Conservation (phyloP, 2,329 filamentous ascomycete genomes). For the Trichophyton verrucosum region DNA sequence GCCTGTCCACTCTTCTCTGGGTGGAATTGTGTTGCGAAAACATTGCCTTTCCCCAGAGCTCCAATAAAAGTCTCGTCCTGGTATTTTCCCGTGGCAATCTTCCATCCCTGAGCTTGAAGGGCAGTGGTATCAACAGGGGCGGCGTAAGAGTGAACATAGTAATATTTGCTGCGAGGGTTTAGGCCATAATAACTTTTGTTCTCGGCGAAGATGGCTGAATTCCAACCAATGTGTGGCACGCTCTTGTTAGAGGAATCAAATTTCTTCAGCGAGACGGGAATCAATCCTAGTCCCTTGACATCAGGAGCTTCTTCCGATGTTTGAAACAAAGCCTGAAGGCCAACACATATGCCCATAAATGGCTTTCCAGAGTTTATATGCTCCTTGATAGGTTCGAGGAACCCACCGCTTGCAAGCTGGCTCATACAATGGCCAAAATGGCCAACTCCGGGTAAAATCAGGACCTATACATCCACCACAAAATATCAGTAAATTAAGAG, state of each 20-base stretch:
- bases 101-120: slow-evolving; percentile 74
- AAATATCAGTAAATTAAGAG: background rate
- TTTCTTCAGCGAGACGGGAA: slow-evolving; percentile 57
- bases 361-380: slow-evolving; percentile 88
- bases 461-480: slow-evolving; percentile 18
- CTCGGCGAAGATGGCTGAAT: slow-evolving; percentile 48
- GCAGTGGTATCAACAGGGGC: slow-evolving; percentile 60
- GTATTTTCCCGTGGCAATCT: slow-evolving; percentile 80
- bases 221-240: slow-evolving; percentile 99
- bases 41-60: slow-evolving; percentile 70
- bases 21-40: slow-evolving; percentile 92
- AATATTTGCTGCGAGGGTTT: slow-evolving; percentile 77
- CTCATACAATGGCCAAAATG: slow-evolving; percentile 94
- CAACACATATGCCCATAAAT: slow-evolving; percentile 96
- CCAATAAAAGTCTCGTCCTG: slow-evolving; percentile 83
- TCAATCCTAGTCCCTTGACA: slow-evolving; percentile 61
- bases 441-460: slow-evolving; percentile 91
- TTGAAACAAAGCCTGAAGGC: slow-evolving; percentile 78
- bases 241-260: slow-evolving; percentile 71
- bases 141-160: slow-evolving; percentile 95
- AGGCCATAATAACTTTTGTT: slow-evolving; percentile 61
- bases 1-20: slow-evolving; percentile 93
- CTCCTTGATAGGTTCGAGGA: slow-evolving; percentile 64
- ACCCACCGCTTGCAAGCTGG: slow-evolving; percentile 70
- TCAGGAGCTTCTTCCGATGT: slow-evolving; percentile 66